Evolutionary conservation across 441 rosid genomes (phyloP), one percentile per base, ranked within the genome.

Genomic region (Geranium incanum): DNA sequence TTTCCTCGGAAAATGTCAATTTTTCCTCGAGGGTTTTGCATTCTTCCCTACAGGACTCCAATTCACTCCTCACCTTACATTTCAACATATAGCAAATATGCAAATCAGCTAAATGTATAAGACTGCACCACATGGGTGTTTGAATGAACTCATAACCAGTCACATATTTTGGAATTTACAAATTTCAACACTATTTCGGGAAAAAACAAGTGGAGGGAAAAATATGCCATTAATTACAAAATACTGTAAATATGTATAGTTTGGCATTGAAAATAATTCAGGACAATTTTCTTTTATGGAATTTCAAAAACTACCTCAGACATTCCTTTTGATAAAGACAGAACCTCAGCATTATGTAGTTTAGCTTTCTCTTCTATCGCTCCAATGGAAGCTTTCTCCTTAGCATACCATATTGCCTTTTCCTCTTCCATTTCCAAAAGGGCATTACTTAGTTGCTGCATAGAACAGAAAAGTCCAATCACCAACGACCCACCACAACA

Each of bases 361-460:
- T 78, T 82, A 71, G 83, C 77, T 72, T 86, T 87, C 83, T 86
- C 89, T 78, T 89, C 89, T 66, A 86, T 80, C 67, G 89, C 85
- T 76, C 79, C 81, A 63, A 84, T 66, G 37, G 83, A 86, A 80
- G 82, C 88, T 83, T 83, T 89, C 84, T 91, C 97, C 81, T 84
- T 91, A 23, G 90, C 81, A 78, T 73, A 77, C 94, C 91, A 88
- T 79, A 91, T 85, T 57, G 94, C 92, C 84, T 82, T 94, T 79
- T 90, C 97, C 81, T 91, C 97, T 81, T 91, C 99, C 84, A 91
- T 89, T 78, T 90, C 93, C 84, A 90, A 81, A 72, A 94, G 91
- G 36, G 97, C 83, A 79, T 88, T 79, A 13, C 84, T 84, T 66
- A 94, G 86, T 83, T 90, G 99, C 99, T 94, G 81, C 80, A 83